Evolutionary conservation across 768 basidiomycete species (phyloP), one percentile per base, ranked within the genome.

Genomic region (Boletus insuetus): DNA sequence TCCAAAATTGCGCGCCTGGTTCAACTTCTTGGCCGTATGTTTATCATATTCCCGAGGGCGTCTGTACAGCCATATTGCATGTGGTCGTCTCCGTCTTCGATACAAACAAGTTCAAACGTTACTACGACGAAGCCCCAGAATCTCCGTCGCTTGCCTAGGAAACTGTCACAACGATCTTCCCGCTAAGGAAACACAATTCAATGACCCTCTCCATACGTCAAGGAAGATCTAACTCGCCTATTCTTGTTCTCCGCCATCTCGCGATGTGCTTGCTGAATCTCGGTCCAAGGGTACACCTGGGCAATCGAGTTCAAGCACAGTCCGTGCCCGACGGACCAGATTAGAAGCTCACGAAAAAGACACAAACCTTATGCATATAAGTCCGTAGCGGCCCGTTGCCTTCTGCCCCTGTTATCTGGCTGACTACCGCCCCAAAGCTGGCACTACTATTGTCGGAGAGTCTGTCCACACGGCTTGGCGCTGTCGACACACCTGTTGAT

Each of bases 231-330:
- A 46, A 46, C 76, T 67, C 49, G 67, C 71, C 73, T 78, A 60
- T 81, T 86, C 70, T 75, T 79, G 64, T 93, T 87, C 54, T 75
- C 83, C 67, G 89, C 84, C 87, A 98, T 94, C 72, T 91, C 91
- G 56, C 79, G 77, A 58, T 93, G 91, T 3, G 93, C 94, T 31
- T 81, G 81, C 62, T 83, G 82, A 48, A 96, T 90, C 48, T 90
- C 78, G 13, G 79, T 78, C 91, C 89, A 93, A 2, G 83, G 78
- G 72, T 86, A 95, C 17, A 91, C 84, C 89, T 92, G 56, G 39
- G 11, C 45, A 55, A 35, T 34, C 49, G 5, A 40, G 16, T 34
- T 41, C 49, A 44, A 37, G 29, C 13, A 39, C 37, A 11, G 13
- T 58, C 58, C 58, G 56, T 62, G 19, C 31, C 46, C 46, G 46